A percentile compares a stretch with the other conserved stretches of the same genome.
phyloP scores from a whole-genome alignment of 1,284 basidiomycete genomes.

The Rhodotorula sp. region DNA sequence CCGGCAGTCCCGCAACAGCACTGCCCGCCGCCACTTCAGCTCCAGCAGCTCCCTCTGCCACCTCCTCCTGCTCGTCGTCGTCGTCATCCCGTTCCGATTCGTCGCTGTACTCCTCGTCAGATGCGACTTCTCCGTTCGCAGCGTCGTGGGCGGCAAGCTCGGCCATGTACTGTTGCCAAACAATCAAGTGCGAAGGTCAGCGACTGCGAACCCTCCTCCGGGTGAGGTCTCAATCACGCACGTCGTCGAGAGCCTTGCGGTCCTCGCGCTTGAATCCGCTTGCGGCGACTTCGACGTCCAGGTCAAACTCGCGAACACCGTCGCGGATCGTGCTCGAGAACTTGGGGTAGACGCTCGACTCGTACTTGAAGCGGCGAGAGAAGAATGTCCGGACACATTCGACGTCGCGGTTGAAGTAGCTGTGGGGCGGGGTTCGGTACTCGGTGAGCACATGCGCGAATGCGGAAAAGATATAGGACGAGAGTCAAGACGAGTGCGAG shows the following conservation, averaged over 20 bases:
- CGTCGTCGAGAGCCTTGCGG: conserved; percentile 77
- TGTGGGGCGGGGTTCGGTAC: conserved; percentile 47
- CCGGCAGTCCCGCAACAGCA: conserved; percentile 28
- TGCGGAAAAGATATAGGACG: neutral
- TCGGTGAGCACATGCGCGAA: neutral
- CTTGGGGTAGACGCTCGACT: conserved; percentile 80
- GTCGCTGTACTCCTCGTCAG: conserved; percentile 47
- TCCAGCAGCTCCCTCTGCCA: conserved; percentile 42
- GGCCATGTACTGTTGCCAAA: conserved; percentile 32
- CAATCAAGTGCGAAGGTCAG: neutral
- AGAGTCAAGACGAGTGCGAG: neutral
- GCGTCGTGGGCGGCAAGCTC: conserved; percentile 42
- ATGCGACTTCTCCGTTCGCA: conserved; percentile 18
- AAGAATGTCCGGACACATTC: conserved; percentile 95
- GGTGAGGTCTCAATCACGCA: conserved; percentile 49
- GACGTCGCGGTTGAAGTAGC: conserved; percentile 98
- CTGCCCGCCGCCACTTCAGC: conserved; percentile 51
- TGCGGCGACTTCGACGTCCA: conserved; percentile 86
- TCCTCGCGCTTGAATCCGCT: conserved; percentile 85
- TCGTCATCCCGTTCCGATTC: conserved; percentile 50
- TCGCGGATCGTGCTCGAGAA: conserved; percentile 54
- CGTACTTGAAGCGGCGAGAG: conserved; percentile 84
- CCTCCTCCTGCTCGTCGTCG: conserved; percentile 47
- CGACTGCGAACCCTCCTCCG: neutral
- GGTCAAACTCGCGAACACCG: conserved; percentile 55